Conservation (phyloP, 352 stramenopile species). For the Ophiocytium majus region DNA sequence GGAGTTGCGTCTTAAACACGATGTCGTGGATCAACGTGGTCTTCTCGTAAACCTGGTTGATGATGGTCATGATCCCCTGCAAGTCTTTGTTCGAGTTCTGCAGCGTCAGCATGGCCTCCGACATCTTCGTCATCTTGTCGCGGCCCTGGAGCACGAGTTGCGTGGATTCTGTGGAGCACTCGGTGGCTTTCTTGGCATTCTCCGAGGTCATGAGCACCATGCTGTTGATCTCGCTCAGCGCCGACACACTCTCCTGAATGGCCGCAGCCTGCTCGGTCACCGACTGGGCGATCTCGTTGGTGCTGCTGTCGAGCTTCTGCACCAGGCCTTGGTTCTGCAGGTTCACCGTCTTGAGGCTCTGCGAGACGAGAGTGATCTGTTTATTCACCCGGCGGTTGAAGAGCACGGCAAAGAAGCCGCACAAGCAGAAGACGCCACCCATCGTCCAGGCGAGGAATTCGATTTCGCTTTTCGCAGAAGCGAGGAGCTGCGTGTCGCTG, state of each 20-base stretch:
- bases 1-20: constrained; percentile 16
- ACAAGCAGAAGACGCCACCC: background rate
- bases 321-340: background rate
- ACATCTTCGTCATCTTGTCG: background rate
- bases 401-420: background rate
- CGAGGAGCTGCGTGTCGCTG: background rate
- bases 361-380: background rate
- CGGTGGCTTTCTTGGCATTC: background rate
- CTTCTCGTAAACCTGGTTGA: background rate
- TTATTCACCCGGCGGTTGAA: background rate
- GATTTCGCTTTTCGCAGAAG: background rate
- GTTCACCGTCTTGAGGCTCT: background rate
- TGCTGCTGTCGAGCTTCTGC: background rate
- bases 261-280: background rate
- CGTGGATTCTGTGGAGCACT: background rate
- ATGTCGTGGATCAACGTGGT: constrained; percentile 21
- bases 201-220: background rate
- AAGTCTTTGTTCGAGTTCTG: background rate
- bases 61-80: background rate
- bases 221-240: background rate
- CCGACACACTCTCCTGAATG: background rate
- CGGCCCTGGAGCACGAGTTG: background rate
- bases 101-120: background rate
- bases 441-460: background rate
- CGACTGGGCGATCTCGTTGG: background rate